Evolutionary conservation across 345 rosid species (phyloP).

Genomic region (Eucalyptus marginata): DNA sequence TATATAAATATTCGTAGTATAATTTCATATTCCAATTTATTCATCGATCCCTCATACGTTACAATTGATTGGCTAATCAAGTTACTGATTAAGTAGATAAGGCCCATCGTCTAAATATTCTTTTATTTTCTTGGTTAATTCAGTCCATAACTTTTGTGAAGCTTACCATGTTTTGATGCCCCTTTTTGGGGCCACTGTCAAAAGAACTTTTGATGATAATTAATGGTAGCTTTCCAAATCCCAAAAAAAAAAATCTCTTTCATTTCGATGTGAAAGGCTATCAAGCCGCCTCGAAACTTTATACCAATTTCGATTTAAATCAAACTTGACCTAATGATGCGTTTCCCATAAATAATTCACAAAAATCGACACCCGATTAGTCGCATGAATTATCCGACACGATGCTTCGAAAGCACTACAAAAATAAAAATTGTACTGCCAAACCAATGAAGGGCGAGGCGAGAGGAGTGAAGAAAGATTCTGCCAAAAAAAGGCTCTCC

Average conservation of each 20-base stretch:
- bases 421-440: background rate
- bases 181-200: too few species aligned
- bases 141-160: too few species aligned
- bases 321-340: rapidly evolving
- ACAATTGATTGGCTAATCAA: background rate
- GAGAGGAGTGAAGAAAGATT: background rate
- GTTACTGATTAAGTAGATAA: too few species aligned
- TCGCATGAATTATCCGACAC: too few species aligned
- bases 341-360: background rate
- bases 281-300: background rate
- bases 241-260: background rate
- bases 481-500: background rate
- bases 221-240: too few species aligned
- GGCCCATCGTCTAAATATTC: too few species aligned
- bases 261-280: rapidly evolving
- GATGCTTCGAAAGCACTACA: background rate
- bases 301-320: rapidly evolving
- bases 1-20: background rate
- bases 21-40: background rate
- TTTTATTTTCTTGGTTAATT: too few species aligned
- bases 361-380: background rate
- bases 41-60: background rate
- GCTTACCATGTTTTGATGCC: too few species aligned
- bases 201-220: too few species aligned
- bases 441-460: background rate